Percentiles rank a stretch among this genome's conserved stretches.
Evolutionary conservation across 345 rosid species (phyloP).

Genomic region (Cardamine occulta): DNA sequence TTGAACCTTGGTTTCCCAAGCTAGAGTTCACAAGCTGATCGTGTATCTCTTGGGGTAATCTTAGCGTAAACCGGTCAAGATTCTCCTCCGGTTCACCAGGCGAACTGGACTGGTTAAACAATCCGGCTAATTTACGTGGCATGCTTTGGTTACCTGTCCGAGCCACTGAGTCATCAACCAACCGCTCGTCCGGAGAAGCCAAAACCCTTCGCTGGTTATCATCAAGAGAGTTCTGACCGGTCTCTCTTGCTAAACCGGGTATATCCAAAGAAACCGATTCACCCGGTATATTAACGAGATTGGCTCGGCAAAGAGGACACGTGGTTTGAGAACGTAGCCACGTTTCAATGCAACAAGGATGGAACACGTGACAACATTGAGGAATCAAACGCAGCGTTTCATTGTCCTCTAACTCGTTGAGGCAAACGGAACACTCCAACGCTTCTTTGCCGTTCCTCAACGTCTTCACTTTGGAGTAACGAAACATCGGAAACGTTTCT

Average conservation of each 20-base stretch:
- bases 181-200: slow-evolving; percentile 40
- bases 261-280: slow-evolving; percentile 43
- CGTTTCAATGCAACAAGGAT: slow-evolving; percentile 71
- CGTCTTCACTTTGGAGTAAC: slow-evolving; percentile 70
- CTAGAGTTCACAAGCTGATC: slow-evolving; percentile 46
- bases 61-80: slow-evolving; percentile 66
- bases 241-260: slow-evolving; percentile 33
- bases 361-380: slow-evolving; percentile 83
- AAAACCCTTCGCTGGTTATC: slow-evolving; percentile 26
- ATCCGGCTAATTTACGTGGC: slow-evolving; percentile 48
- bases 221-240: slow-evolving; percentile 30
- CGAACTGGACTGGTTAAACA: slow-evolving; percentile 59
- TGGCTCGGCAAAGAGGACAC: slow-evolving; percentile 85
- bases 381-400: slow-evolving; percentile 85
- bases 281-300: slow-evolving; percentile 63
- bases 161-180: slow-evolving; percentile 42
- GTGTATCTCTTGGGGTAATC: slow-evolving; percentile 70
- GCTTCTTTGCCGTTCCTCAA: slow-evolving; percentile 59
- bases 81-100: slow-evolving; percentile 61
- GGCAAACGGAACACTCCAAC: slow-evolving; percentile 85
- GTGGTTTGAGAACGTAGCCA: slow-evolving; percentile 74
- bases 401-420: slow-evolving; percentile 77
- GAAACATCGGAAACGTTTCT: slow-evolving; percentile 69
- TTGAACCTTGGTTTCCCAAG: slow-evolving; percentile 43
- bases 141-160: slow-evolving; percentile 39